Conservation (phyloP, 768 basidiomycete genomes). For the Amanita fuliginea region DNA sequence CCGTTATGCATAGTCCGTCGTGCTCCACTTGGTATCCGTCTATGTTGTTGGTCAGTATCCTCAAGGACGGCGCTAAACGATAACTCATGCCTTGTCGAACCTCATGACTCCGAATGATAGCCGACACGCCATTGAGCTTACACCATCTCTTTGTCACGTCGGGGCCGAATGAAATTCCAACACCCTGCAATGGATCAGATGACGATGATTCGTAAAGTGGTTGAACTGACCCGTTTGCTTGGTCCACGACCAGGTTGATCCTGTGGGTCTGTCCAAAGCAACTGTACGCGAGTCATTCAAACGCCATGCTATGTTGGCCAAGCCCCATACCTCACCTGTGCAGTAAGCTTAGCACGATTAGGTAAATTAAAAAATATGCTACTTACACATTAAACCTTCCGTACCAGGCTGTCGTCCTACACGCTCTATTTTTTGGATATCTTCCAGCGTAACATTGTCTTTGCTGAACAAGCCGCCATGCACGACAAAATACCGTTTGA, state of each 20-base stretch:
- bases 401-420: slow-evolving; percentile 88
- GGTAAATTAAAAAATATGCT: slow-evolving; percentile 5
- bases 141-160: slow-evolving; percentile 91
- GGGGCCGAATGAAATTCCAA: slow-evolving; percentile 93
- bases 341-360: not conserved
- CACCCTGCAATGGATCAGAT: slow-evolving; percentile 78
- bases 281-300: slow-evolving; percentile 24
- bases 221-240: slow-evolving; percentile 72
- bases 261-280: slow-evolving; percentile 97
- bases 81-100: slow-evolving; percentile 68
- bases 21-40: slow-evolving; percentile 96
- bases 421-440: slow-evolving; percentile 80
- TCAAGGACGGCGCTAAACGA: not conserved
- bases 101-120: slow-evolving; percentile 92
- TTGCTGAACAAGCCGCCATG: slow-evolving; percentile 96
- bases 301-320: not conserved
- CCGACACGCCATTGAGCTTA: slow-evolving; percentile 73
- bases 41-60: slow-evolving; percentile 16
- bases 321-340: slow-evolving; percentile 48
- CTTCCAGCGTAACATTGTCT: slow-evolving; percentile 90
- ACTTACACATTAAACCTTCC: slow-evolving; percentile 91
- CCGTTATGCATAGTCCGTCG: slow-evolving; percentile 88
- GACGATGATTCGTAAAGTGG: slow-evolving; percentile 7
- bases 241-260: slow-evolving; percentile 82
- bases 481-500: slow-evolving; percentile 87